Evolutionary conservation across 371 early-diverging fungal genomes (phyloP).

Genomic region (Rhizomucor pusillus): DNA sequence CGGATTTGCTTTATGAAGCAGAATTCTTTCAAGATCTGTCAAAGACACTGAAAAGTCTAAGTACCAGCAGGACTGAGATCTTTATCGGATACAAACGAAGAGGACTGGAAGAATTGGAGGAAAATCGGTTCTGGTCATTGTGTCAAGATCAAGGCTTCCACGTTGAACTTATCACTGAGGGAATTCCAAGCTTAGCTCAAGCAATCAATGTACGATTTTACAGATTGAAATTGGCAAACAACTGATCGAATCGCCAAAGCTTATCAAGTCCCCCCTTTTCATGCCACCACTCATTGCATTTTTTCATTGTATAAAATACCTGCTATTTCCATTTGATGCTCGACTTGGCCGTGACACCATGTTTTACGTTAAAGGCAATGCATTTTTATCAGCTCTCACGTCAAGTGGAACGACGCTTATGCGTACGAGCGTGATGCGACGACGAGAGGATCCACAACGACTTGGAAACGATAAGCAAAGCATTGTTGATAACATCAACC

Average conservation of each 20-base stretch:
- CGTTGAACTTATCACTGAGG: too few species aligned
- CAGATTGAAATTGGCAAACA: constrained; percentile 17
- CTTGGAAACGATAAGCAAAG: neutral
- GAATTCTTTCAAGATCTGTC: constrained; percentile 46
- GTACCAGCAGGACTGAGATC: constrained; percentile 38
- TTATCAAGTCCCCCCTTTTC: constrained; percentile 6
- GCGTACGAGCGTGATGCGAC: too few species aligned
- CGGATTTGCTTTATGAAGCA: constrained; percentile 60
- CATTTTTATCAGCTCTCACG: constrained; percentile 26
- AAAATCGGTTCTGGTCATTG: constrained; percentile 43
- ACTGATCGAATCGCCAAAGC: too few species aligned
- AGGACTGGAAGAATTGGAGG: constrained; percentile 36
- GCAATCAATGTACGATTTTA: constrained; percentile 36
- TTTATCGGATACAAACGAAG: constrained; percentile 61
- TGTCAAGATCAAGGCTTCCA: constrained; percentile 10
- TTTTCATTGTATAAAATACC: too few species aligned
- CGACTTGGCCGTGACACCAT: too few species aligned
- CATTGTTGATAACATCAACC: neutral
- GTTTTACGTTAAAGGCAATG: constrained; percentile 41
- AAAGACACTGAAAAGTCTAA: constrained; percentile 45
- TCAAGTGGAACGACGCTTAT: neutral
- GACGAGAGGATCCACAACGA: neutral
- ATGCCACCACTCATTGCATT: neutral
- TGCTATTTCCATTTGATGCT: too few species aligned
- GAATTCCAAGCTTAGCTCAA: constrained; percentile 23